Conservation (phyloP, 208 protist species). For the Crithidia brevicula region DNA sequence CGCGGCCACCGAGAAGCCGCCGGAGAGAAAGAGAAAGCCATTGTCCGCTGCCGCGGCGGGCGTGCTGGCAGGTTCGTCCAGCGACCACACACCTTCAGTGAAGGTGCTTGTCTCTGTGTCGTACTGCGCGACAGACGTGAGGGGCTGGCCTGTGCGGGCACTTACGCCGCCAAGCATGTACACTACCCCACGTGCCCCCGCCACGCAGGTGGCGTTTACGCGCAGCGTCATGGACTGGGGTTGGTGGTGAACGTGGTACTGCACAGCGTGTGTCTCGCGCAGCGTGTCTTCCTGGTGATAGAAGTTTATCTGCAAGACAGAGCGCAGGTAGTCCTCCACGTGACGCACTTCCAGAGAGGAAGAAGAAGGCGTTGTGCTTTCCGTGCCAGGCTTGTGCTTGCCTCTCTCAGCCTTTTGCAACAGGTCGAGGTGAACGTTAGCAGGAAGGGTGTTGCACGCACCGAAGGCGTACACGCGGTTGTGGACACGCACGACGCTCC, state of each 20-base stretch:
- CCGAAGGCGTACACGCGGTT: conserved; percentile 42
- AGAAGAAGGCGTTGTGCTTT: too few species aligned
- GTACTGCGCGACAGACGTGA: conserved; percentile 44
- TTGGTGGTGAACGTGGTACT: not conserved
- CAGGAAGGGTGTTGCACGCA: conserved; percentile 45
- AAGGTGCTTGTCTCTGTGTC: conserved; percentile 42
- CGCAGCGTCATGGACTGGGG: conserved; percentile 20
- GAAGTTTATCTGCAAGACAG: conserved; percentile 5
- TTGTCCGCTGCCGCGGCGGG: conserved; percentile 35
- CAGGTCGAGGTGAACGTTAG: conserved; percentile 12
- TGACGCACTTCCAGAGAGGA: not conserved
- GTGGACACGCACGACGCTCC: conserved; percentile 36
- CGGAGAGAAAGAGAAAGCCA: conserved; percentile 29
- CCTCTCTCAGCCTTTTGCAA: not conserved
- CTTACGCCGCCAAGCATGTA: conserved; percentile 36
- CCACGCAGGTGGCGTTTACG: conserved; percentile 43
- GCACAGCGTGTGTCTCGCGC: not conserved
- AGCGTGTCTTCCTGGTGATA: not conserved
- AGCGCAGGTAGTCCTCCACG: conserved; percentile 20
- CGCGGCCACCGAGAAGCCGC: not conserved
- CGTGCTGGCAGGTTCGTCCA: conserved; percentile 23
- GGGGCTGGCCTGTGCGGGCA: not conserved
- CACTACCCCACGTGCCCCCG: conserved; percentile 8
- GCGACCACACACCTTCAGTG: conserved; percentile 43
- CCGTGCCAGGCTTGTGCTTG: too few species aligned